Base-by-base conservation (phyloP, 108 stramenopile species). In the Pelagomonas calceolata region DNA sequence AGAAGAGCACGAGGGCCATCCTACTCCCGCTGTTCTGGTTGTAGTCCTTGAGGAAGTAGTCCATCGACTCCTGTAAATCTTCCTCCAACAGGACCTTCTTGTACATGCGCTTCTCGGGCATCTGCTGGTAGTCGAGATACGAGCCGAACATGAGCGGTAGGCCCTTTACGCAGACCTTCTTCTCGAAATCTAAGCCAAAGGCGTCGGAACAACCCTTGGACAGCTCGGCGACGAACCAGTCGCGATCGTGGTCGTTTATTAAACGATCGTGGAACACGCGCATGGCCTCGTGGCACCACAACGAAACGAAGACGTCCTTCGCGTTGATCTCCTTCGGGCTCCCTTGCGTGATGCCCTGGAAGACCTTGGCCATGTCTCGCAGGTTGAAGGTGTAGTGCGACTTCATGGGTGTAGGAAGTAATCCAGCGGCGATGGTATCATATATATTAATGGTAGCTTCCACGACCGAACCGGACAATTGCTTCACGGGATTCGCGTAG, bases 311-410 rank as follows among this genome's bases (percentile, higher is more conserved):
- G 21, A 63, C 45, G 32, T 79, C 78, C 45, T 81, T 81, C 36
- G 85, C 85, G 36, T 60, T 66, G 32, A 85, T 74, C 7, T 69
- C 34, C 67, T 79, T 66, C 0, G 86, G 44, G 69, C 60, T 64
- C 21, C 82, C 79, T 77, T 78, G 79, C 64, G 78, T 63, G 26
- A 87, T 65, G 26, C 86, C 86, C 80, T 87, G 85, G 51, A 87
- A 86, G 39, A 87, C 85, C 73, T 87, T 87, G 72, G 76, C 74
- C 69, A 87, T 37, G 66, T 87, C 86, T 26, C 86, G 79, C 45
- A 87, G 68, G 82, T 87, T 87, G 70, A 87, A 87, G 0, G 86
- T 87, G 82, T 87, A 87, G 76, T 87, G 86, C 34, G 75, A 77
- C 73, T 87, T 87, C 26, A 81, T 70, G 16, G 86, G 86, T 26